Evolutionary conservation across 2,329 filamentous ascomycete species (phyloP), one percentile per base, ranked within the genome.

Genomic region (Kalmusia sp.): DNA sequence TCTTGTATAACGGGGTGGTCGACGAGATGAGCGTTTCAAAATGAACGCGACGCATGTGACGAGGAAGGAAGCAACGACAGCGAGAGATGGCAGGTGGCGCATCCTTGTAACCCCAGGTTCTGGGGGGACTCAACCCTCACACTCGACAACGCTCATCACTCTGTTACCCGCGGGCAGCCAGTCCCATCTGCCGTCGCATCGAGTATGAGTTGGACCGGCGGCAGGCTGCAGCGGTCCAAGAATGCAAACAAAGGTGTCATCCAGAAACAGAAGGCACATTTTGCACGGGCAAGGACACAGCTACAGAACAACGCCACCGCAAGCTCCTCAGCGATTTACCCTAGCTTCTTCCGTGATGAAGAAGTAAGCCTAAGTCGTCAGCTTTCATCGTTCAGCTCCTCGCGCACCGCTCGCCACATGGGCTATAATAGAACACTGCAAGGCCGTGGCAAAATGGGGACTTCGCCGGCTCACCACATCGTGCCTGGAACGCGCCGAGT

Each of bases 181-280:
- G n/a, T n/a, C n/a, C n/a, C n/a, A n/a, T n/a, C 24, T 48, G 21
- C 25, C 21, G 34, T 19, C 25, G 25, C 34, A 15, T 34, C 7
- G 28, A 45, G 22, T 19, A 81, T 82, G 79, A 80, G 81, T 50
- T 82, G 79, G 79, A 81, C 77, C 0, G 79, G 79, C 24, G 79
- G 79, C 4, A 73, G 71, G 24, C 59, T 77, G 27, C 75, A 74
- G 54, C 70, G 74, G 44, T 71, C 65, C 24, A 74, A 68, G 46
- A 72, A 70, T 41, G 70, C 69, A 25, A 68, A 69, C 52, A 73
- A 72, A 49, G 65, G 71, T 14, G 59, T 69, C 14, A 27, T 71
- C 3, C 71, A 76, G 51, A 74, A 71, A 54, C 79, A 82, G 59
- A 80, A 74, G 60, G 74, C 76, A 15, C 74, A 80, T 58, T 82